Evolutionary conservation across 257 asterid genomes (phyloP), one percentile per base, ranked within the genome.

Genomic region (Mentha longifolia): DNA sequence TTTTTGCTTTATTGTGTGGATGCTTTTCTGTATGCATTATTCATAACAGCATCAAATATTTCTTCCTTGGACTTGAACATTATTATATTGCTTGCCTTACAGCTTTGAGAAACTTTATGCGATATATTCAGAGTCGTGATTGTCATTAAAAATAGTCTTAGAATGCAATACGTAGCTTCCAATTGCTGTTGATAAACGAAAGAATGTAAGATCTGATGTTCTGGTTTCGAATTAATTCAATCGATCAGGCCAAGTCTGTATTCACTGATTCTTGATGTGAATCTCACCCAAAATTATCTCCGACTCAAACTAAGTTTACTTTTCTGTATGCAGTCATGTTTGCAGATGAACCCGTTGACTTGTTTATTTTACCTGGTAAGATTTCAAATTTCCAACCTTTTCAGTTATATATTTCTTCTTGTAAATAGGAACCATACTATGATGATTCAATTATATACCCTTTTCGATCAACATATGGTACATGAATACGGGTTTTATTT

Each of bases 321-420:
- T 58, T 39, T 63, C 25, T 74, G 39, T 61, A 20, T 82, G 88
- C 94, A 95, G 99, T 95, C 58, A 83, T 95, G 95, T 63, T 84
- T 42, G 92, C 95, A 28, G 79, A 82, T 65, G 96, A 92, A 71
- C 97, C 98, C 33, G 96, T 95, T 54, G 99, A 95, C 77, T 81
- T 92, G 87, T 81, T 95, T 68, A 66, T 92, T 74, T 82, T 95
- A 77, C 99, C 99, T 55, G 99, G 99, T 92, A 71, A 83, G 85
- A 57, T 35, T 35, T 35, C 39, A 5, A 35, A 35, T 37, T 63
- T 64, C 28, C 59, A 37, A 50, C 39, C 71, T 58, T 50, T 62
- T 68, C 59, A 13, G 9, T 19, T 20, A 43, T 20, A 43, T 22
- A 15, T 43, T 2, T 55, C 60, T 25, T 31, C 42, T 16, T 19